A percentile compares a stretch with the other conserved stretches of the same genome.
Conservation (phyloP, 177 flowering plant species). For the Telopea speciosissima region DNA sequence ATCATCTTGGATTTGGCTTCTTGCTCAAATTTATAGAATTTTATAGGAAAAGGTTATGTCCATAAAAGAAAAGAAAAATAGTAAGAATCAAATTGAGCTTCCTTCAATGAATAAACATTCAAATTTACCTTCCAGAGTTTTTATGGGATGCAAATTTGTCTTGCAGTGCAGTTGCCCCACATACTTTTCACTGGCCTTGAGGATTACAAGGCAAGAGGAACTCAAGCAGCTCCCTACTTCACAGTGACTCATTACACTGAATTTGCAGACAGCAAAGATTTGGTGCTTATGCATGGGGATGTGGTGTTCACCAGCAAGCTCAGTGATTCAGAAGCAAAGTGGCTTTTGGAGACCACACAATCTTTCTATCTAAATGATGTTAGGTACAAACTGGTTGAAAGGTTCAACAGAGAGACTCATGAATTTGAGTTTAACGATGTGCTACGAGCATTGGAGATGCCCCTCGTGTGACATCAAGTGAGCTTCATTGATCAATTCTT, state of each 20-base stretch:
- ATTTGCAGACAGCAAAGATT: constrained; percentile 75
- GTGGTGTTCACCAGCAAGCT: constrained; percentile 87
- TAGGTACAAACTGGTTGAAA: constrained; percentile 80
- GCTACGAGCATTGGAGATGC: constrained; percentile 63
- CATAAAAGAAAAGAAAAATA: background rate
- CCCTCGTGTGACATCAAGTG: constrained; percentile 32
- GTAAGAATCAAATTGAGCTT: background rate
- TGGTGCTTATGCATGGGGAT: constrained; percentile 88
- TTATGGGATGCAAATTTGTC: constrained; percentile 1
- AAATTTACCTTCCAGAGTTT: background rate
- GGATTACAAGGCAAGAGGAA: constrained; percentile 98
- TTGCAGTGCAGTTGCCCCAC: constrained; percentile 85
- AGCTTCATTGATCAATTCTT: background rate
- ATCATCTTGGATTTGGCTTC: background rate
- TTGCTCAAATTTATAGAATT: background rate
- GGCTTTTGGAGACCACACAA: constrained; percentile 82
- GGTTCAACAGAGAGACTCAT: constrained; percentile 71
- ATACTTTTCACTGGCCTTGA: constrained; percentile 93
- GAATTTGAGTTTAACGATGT: constrained; percentile 94
- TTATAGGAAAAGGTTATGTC: background rate
- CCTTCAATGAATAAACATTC: background rate
- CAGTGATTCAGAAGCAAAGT: constrained; percentile 64
- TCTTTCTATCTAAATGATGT: constrained; percentile 81
- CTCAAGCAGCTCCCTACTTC: constrained; percentile 91
- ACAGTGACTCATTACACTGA: constrained; percentile 70